A percentile compares a stretch with the other conserved stretches of the same genome.
Conservation (phyloP, 805 yeast genomes). For the Kodamaea sagamina region DNA sequence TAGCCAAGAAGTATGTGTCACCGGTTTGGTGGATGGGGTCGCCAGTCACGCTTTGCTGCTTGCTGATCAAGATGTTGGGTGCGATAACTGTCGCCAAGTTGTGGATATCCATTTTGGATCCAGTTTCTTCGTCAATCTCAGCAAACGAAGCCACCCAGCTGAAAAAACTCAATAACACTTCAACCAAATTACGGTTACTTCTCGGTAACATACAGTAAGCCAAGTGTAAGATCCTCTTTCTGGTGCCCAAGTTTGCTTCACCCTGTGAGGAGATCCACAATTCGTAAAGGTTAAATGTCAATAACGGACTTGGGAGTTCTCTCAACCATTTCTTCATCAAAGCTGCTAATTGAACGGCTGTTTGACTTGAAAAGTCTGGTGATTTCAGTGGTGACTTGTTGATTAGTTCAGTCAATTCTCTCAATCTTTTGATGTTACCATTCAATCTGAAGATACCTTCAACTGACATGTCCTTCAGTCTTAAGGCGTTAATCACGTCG, state of each 20-base stretch:
- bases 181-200: constrained; percentile 79
- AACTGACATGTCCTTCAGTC: constrained; percentile 89
- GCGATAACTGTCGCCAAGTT: constrained; percentile 94
- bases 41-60: constrained; percentile 33
- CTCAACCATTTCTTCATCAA: constrained; percentile 86
- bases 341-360: constrained; percentile 91
- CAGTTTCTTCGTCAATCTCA: constrained; percentile 81
- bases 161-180: constrained; percentile 80
- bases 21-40: constrained; percentile 40
- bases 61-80: constrained; percentile 80
- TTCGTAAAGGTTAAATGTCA: constrained; percentile 74
- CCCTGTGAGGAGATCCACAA: constrained; percentile 72
- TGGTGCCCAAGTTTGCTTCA: constrained; percentile 46
- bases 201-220: constrained; percentile 79
- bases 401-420: constrained; percentile 70
- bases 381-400: constrained; percentile 71
- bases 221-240: constrained; percentile 58
- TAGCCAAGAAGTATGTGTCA: constrained; percentile 81
- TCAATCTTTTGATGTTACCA: constrained; percentile 85
- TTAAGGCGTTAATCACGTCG: constrained; percentile 78
- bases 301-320: constrained; percentile 88
- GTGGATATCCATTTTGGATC: constrained; percentile 93
- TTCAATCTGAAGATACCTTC: constrained; percentile 96
- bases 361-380: constrained; percentile 72
- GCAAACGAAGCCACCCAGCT: constrained; percentile 97